These are phyloP conservation scores for Flaveria sonorensis DNA, from an alignment of 129 eudicot genomes.

Conservation along the genomic window DNA sequence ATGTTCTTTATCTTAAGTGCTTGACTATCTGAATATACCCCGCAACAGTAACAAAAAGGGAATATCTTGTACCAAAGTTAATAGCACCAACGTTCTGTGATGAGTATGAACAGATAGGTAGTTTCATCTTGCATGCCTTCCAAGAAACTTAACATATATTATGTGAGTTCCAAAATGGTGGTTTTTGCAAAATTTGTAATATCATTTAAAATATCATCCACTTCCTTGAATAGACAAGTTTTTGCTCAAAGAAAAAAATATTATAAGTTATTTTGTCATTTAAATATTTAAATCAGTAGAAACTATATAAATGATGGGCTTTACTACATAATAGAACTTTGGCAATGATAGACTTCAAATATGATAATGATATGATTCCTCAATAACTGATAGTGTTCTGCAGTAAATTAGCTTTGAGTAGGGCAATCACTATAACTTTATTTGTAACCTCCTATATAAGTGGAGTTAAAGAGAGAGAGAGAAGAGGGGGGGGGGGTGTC, in stretches of 20 bases:
- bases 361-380: neutral
- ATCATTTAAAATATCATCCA: neutral
- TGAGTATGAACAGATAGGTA: conserved; percentile 6
- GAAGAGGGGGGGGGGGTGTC: neutral
- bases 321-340: neutral
- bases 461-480: neutral
- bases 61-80: neutral
- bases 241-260: neutral
- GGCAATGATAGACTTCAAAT: neutral
- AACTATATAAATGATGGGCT: neutral
- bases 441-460: neutral
- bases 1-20: neutral
- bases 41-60: neutral
- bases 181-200: neutral
- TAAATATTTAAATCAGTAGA: neutral
- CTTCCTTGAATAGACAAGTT: neutral
- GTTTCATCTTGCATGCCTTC: neutral
- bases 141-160: neutral
- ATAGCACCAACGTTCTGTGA: neutral
- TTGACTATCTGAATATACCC: neutral
- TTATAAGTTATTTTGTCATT: neutral
- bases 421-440: neutral
- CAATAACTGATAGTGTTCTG: neutral
- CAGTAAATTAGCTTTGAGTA: neutral
- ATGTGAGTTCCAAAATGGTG: neutral